phyloP scores from a whole-genome alignment of 139 green algal species.

The Chlamydomonas sp. region DNA sequence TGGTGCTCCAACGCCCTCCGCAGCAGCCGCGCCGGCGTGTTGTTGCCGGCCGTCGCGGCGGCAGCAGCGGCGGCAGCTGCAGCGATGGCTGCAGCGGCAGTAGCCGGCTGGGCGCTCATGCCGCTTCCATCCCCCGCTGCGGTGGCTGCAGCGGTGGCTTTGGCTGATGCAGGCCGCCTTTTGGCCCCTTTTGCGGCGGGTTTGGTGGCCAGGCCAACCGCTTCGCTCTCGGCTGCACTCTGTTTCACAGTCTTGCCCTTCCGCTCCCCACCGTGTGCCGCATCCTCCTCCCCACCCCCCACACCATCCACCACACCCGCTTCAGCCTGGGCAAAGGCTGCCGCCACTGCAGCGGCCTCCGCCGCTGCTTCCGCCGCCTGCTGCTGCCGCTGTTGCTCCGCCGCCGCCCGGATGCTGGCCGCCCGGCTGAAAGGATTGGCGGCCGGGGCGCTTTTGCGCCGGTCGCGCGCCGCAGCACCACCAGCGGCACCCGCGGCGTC shows the following conservation, averaged over 20 bases:
- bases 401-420: background rate
- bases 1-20: background rate
- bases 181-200: too few species aligned
- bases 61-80: background rate
- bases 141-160: too few species aligned
- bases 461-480: background rate
- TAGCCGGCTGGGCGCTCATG: background rate
- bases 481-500: background rate
- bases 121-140: background rate
- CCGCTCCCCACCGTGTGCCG: background rate
- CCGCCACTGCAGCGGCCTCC: constrained; percentile 1
- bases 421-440: constrained; percentile 20
- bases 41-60: background rate
- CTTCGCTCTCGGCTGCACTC: too few species aligned
- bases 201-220: too few species aligned
- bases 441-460: background rate
- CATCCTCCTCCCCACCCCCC: background rate
- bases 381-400: background rate
- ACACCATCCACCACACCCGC: background rate
- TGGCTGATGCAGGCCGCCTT: too few species aligned
- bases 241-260: too few species aligned
- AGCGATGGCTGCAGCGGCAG: too few species aligned
- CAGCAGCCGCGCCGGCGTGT: background rate
- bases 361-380: constrained; percentile 1
- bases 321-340: background rate